Evolutionary conservation across 306 rosid genomes (phyloP), one percentile per base, ranked within the genome.

Genomic region (Ceratonia siliqua): DNA sequence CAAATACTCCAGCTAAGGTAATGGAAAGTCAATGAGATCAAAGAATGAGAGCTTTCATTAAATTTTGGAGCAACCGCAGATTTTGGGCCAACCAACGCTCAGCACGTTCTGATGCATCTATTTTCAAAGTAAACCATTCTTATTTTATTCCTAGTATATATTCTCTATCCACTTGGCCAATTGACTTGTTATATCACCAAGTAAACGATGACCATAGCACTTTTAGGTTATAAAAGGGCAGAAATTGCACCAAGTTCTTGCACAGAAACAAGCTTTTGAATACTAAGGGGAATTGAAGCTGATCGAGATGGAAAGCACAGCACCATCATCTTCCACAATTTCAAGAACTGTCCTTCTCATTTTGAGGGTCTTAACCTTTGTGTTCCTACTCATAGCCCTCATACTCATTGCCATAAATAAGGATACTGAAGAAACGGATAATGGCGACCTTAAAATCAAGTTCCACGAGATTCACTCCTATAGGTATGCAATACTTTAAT

Each of bases 351-450:
- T 32, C 4, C 63, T 71, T 61, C 81, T 91, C 3, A 18, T 85
- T 62, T 54, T 85, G 83, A 85, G 92, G 82, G 70, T 85, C 3
- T 27, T 83, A 11, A 74, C 86, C 11, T 80, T 85, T 27, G 76
- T 87, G 42, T 81, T 85, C 55, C 84, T 87, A 0, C 50, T 91
- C 1, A 80, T 78, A 30, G 75, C 96, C 0, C 87, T 89, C 45
- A 76, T 89, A 8, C 49, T 91, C 54, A 77, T 85, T 15, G 76
- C 87, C 24, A 36, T 72, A 9, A 65, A 38, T 53, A 62, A 63
- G 24, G 13, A 27, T 18, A 78, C 74, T 1, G 52, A 7, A 3
- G 12, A 21, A 0, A 0, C 0, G 0, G 3, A 0, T 0, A 2
- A 3, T 12, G 70, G 20, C 9, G 10, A 3, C 2, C 2, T 4